A percentile compares a stretch with the other conserved stretches of the same genome.
These are phyloP conservation scores for Saccharomyces jurei DNA, from an alignment of 805 yeast genomes.

Conservation along the genomic window DNA sequence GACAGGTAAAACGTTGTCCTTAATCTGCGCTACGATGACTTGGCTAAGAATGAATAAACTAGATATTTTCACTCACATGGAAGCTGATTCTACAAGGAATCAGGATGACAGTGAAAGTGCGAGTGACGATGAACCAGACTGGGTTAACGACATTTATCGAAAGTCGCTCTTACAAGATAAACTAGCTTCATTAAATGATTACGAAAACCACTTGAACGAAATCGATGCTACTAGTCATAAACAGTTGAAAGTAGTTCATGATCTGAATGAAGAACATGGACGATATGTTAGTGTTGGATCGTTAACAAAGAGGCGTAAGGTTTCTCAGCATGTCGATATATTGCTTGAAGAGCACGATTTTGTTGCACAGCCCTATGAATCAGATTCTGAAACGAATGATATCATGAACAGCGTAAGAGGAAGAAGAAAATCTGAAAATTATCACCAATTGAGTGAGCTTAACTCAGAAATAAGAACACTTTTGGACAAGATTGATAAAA, in stretches of 20 bases:
- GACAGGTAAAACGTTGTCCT: conserved; percentile 82
- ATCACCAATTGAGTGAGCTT: conserved; percentile 14
- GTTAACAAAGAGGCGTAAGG: conserved; percentile 12
- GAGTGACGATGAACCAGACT: conserved; percentile 56
- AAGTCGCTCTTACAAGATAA: conserved; percentile 22
- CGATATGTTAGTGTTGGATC: conserved; percentile 3
- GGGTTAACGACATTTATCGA: conserved; percentile 46
- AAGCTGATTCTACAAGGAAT: conserved; percentile 3
- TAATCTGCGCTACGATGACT: conserved; percentile 76
- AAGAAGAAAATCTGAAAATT: background rate
- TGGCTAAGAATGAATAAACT: conserved; percentile 60
- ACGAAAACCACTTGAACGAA: conserved; percentile 31
- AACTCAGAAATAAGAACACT: conserved; percentile 43
- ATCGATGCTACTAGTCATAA: conserved; percentile 12
- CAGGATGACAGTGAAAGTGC: conserved; percentile 10
- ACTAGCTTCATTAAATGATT: conserved; percentile 22
- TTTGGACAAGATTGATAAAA: conserved; percentile 35
- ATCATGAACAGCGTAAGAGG: background rate
- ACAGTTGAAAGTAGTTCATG: conserved; percentile 5
- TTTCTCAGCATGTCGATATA: conserved; percentile 17
- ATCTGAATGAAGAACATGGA: conserved; percentile 2
- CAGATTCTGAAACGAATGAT: conserved; percentile 28
- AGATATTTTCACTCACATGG: background rate
- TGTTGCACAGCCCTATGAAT: conserved; percentile 16
- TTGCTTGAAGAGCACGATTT: conserved; percentile 25